Evolutionary conservation across 1,284 basidiomycete species (phyloP), one percentile per base, ranked within the genome.

Genomic region (Puccinia coronata): DNA sequence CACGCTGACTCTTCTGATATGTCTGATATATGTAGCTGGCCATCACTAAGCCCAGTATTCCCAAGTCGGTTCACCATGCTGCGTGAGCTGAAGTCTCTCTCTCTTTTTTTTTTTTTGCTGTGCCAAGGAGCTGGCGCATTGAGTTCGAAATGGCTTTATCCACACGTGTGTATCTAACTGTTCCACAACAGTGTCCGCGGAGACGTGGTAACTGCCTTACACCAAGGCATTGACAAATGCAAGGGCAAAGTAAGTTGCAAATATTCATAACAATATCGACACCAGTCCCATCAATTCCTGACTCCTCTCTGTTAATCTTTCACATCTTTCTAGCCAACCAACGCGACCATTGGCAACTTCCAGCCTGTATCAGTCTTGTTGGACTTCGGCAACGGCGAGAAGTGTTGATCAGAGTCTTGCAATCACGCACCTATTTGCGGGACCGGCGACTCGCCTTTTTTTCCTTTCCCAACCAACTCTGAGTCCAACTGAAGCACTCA

Each of bases 341-440:
- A 61, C 20, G 59, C 59, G 59, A 61, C 59, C 31, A 61, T 61
- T 20, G 59, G 59, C 18, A 61, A 61, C 59, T 61, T 6, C 31
- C 31, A 61, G 14, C 59, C 28, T 16, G 20, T 61, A 6, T 61
- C 59, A 14, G 59, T 61, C 9, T 39, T 61, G 20, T 61, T 61
- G 31, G 28, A 34, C 6, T 3, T 16, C 14, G 59, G 59, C 31
- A 39, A 39, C 20, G 59, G 59, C 31, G 59, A 61, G 34, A 61
- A 61, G 31, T 61, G 59, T 16, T 36, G 20, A n/a, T n/a, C n/a
- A 43, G 43, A 43, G 43, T 43, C 43, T 43, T 43, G 6, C 43
- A 43, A n/a, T n/a, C n/a, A n/a, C n/a, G n/a, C n/a, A n/a, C n/a
- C n/a, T n/a, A n/a, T n/a, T n/a, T n/a, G n/a, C n/a, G n/a, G n/a